These are phyloP conservation scores for Xerocomellus dryophilus DNA, from an alignment of 768 basidiomycete species.

Conservation along the genomic window DNA sequence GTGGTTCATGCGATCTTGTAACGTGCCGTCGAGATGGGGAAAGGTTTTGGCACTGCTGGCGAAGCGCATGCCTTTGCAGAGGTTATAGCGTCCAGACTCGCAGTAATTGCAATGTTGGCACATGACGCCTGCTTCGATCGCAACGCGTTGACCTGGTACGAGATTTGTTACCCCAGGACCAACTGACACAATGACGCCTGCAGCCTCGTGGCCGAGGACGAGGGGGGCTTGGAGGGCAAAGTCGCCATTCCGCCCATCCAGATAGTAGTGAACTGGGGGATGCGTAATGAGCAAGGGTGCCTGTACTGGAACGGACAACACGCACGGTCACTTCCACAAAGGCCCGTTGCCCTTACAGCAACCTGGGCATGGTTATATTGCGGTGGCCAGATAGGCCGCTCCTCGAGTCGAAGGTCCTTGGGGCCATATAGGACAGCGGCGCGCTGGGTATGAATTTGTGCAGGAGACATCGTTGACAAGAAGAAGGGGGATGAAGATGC, in stretches of 20 bases:
- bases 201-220: slow-evolving; percentile 90
- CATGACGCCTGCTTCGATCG: slow-evolving; percentile 90
- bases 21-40: slow-evolving; percentile 90
- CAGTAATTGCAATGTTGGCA: slow-evolving; percentile 76
- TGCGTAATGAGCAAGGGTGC: background rate
- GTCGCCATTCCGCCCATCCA: slow-evolving; percentile 87
- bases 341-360: slow-evolving; percentile 75
- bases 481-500: slow-evolving; percentile 22
- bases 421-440: slow-evolving; percentile 84
- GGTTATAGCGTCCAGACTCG: slow-evolving; percentile 79
- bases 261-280: slow-evolving; percentile 81
- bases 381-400: slow-evolving; percentile 72
- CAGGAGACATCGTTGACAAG: slow-evolving; percentile 41
- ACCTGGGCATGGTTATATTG: slow-evolving; percentile 74
- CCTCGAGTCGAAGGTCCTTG: slow-evolving; percentile 77
- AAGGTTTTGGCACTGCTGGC: slow-evolving; percentile 86
- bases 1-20: slow-evolving; percentile 86
- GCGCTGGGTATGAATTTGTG: slow-evolving; percentile 52
- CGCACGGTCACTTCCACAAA: slow-evolving; percentile 85
- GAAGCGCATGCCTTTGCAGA: slow-evolving; percentile 89
- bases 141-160: slow-evolving; percentile 79
- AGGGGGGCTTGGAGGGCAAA: slow-evolving; percentile 84
- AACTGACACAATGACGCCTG: slow-evolving; percentile 84
- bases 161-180: slow-evolving; percentile 66
- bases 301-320: slow-evolving; percentile 13